Conservation (phyloP, 2,329 filamentous ascomycete species). For the Colletotrichum sp. region DNA sequence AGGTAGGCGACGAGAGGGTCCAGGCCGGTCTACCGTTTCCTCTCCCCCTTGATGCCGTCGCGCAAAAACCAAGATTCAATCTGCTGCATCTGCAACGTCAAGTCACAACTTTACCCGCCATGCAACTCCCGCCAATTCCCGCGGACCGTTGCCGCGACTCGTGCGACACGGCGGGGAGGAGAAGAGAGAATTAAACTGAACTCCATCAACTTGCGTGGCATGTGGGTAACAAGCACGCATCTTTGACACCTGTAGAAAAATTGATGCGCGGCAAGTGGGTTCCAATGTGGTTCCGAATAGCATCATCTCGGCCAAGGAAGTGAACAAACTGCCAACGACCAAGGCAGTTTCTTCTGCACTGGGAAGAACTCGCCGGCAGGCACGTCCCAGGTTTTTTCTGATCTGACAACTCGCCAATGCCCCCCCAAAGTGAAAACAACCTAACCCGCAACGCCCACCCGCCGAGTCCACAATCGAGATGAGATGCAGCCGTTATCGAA, state of each 20-base stretch:
- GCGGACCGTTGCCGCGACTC: neutral
- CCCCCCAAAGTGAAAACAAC: neutral
- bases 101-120: neutral
- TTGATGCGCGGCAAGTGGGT: constrained; percentile 12
- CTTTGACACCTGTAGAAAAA: neutral
- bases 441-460: neutral
- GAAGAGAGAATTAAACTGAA: neutral
- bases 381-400: neutral
- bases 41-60: neutral
- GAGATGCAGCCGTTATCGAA: neutral
- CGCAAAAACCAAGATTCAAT: neutral
- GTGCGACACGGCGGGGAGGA: neutral
- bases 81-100: neutral
- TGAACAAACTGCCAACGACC: neutral
- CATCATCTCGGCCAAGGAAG: constrained; percentile 6
- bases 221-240: neutral
- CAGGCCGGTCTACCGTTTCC: neutral
- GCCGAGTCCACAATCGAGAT: neutral
- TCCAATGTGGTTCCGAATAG: constrained; percentile 14
- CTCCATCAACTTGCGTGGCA: neutral
- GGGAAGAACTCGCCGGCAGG: neutral
- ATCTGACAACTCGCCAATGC: neutral
- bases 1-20: neutral
- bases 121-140: neutral
- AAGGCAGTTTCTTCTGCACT: neutral